Base-by-base conservation (phyloP, 805 yeast species). In the Saturnispora silvae region DNA sequence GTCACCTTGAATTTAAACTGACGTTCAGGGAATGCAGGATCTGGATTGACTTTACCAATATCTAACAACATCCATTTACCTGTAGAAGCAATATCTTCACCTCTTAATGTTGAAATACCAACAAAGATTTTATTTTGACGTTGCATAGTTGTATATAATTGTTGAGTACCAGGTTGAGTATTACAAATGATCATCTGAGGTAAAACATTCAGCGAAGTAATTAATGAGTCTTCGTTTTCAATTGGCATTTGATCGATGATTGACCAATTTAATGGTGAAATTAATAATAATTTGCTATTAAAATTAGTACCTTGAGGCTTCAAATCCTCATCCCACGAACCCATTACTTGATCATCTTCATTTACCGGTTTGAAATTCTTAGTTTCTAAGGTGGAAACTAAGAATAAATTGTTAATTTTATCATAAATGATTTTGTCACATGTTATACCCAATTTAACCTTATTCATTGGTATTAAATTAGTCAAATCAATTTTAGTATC, bases 21-120 rank as follows among this genome's bases (percentile, higher is more conserved):
- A 2, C 86, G 77, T 45, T 85, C 94, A 0, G 96, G 95, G 41
- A 68, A 71, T 0, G 80, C 86, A 1, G 89, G 89, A 51, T 85
- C 95, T 0, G 96, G 95, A 45, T 83, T 84, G 54, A 86, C 80
- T 41, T 78, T 86, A 38, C 81, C 77, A 22, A 82, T 66, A 45
- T 86, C 95, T 49, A 63, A 77, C 1, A 87, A 61, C 40, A 74
- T 73, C 57, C 84, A 81, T 1, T 77, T 64, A 0, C 98, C 98
- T 49, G 75, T 73, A 0, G 94, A 72, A 3, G 83, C 70, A 41
- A 80, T 60, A 58, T 86, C 95, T 52, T 89, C 98, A 41, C 77
- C 75, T 40, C 89, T 68, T 36, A 76, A 69, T 38, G 68, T 64
- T 1, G 92, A 81, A 2, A 87, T 72, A 2, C 96, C 97, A n/a